These are phyloP conservation scores for Metarhizium humberi DNA, from an alignment of 2,329 filamentous ascomycete genomes.

Conservation along the genomic window DNA sequence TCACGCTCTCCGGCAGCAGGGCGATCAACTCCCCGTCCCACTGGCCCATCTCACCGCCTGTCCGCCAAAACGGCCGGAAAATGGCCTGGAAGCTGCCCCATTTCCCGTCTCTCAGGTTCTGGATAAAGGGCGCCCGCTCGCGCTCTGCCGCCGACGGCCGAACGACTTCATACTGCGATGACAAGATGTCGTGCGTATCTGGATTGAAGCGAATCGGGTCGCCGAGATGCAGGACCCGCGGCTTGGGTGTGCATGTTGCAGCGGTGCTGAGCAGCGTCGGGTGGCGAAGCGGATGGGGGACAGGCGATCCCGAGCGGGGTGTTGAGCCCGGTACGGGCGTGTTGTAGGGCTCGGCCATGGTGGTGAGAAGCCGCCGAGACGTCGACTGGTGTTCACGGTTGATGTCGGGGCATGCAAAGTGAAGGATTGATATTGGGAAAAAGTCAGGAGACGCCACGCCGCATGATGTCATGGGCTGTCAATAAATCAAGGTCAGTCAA, in stretches of 20 bases:
- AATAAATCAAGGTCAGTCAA: no score
- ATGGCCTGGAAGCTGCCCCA: constrained; percentile 48
- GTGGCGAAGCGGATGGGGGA: constrained; percentile 5
- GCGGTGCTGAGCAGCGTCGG: not conserved
- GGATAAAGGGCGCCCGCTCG: constrained; percentile 37
- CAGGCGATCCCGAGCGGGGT: constrained; percentile 33
- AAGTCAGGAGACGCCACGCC: no score
- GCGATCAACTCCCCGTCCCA: constrained; percentile 53
- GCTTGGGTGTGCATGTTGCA: constrained; percentile 18
- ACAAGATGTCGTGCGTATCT: constrained; percentile 34
- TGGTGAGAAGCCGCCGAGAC: not conserved
- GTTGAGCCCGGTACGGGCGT: constrained; percentile 36
- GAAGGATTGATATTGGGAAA: not conserved
- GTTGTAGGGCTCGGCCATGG: constrained; percentile 38
- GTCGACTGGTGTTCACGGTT: not conserved
- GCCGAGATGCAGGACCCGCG: constrained; percentile 65
- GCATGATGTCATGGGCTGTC: no score
- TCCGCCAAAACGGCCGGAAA: constrained; percentile 53
- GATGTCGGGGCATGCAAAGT: not conserved
- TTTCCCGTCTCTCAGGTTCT: constrained; percentile 37
- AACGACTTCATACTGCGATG: constrained; percentile 36
- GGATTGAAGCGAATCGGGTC: constrained; percentile 48
- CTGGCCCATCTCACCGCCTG: constrained; percentile 55
- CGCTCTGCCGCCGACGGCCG: constrained; percentile 42
- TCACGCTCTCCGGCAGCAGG: constrained; percentile 44